Base-by-base conservation (phyloP, 495 filamentous ascomycete genomes). In the Hapsidospora chrysogenum region DNA sequence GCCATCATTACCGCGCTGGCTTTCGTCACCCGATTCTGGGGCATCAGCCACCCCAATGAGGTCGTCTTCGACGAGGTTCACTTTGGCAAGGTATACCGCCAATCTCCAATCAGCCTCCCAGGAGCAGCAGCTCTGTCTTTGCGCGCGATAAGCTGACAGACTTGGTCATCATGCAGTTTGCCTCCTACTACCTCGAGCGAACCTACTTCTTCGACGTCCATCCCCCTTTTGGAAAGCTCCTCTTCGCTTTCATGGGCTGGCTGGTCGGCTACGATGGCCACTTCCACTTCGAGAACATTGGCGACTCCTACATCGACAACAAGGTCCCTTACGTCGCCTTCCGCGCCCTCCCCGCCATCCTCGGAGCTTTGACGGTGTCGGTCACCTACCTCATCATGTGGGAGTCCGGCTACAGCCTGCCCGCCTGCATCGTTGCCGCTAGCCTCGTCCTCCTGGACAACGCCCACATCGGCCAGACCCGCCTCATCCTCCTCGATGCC, bases 171-270 rank as follows among this genome's bases (percentile, higher is more conserved):
- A 22, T 17, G 10, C 35, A 93, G 85, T 94, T 94, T 50, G 85
- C 85, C 38, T 92, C 84, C 10, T 92, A 95, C 58, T 99, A 99
- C 50, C 76, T 99, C 25, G 78, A 95, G 60, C 78, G 84, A 52
- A 96, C 85, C 19, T 99, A 96, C 62, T 99, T 99, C 72, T 99
- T 99, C 72, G 89, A 99, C 67, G 89, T 99, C 29, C 89, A 99
- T 56, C 89, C 89, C 31, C 89, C 89, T 7, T 93, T 99, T 47
- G 89, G 81, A 55, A 85, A 84, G 58, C 77, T 84, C 43, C 70
- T 84, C 31, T 83, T 85, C 51, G 89, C 89, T 38, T 70, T 96
- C 25, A 85, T 93, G 66, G 89, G 89, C 44, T 99, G 87, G 87
- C 68, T 99, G 36, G 72, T 76, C 14, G 89, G 89, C 47, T 99